Percentiles rank a stretch among this genome's conserved stretches.
Conservation (phyloP, 192 early-diverging fungal species). For the Rhizoclosmatium globosum region DNA sequence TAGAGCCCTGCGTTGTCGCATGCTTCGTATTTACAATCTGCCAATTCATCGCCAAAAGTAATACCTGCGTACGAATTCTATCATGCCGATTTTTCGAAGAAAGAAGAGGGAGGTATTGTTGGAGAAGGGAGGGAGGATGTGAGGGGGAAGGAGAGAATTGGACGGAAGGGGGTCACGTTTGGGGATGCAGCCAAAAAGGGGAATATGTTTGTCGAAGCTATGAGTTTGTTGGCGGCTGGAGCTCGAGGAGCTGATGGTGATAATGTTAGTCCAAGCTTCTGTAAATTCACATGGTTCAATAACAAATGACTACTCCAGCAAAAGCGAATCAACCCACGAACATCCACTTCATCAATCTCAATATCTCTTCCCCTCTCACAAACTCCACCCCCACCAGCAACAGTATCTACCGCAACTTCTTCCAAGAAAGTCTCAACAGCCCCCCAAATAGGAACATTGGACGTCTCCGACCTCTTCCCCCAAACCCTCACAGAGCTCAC, state of each 20-base stretch:
- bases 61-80: conserved; percentile 50
- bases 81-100: conserved; percentile 48
- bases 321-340: background rate
- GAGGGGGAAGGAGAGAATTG: no score
- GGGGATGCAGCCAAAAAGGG: conserved; percentile 17
- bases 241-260: background rate
- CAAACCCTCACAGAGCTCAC: conserved; percentile 2
- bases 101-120: background rate
- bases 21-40: background rate
- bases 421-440: background rate
- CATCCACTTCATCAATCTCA: background rate
- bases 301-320: background rate
- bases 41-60: conserved; percentile 10
- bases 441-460: conserved; percentile 20
- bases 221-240: conserved; percentile 23
- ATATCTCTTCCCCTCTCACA: conserved; percentile 5
- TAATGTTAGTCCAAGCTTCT: background rate
- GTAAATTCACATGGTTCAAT: background rate
- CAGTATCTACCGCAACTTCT: conserved; percentile 14
- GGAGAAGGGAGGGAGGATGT: no score
- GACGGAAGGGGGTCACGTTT: background rate
- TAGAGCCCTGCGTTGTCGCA: background rate
- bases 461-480: conserved; percentile 55
- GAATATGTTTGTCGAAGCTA: conserved; percentile 44
- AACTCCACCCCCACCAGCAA: conserved; percentile 25